Base-by-base conservation (phyloP, 2,329 filamentous ascomycete genomes). In the Calonectria honghensis region DNA sequence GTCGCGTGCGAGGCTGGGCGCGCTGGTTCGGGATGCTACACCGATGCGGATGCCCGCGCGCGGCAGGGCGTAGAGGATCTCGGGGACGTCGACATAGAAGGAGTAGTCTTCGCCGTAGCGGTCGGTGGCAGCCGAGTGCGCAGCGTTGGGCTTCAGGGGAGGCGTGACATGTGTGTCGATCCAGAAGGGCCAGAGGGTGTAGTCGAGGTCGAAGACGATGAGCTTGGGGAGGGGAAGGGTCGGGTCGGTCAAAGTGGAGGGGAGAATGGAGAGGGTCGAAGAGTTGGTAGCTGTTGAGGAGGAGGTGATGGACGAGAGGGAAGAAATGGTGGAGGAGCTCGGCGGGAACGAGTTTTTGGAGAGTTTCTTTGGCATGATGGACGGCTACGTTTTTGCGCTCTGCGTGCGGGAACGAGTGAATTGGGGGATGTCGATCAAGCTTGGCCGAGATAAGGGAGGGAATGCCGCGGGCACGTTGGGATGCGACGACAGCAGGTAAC, bases 161-260 rank as follows among this genome's bases (percentile, higher is more conserved):
- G 92, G 90, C 31, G 92, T 91, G 80, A 97, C 94, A 85, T 98
- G 96, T 4, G 96, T 98, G 87, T 98, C 97, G 1, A 98, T 93
- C 96, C 96, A 98, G 86, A 98, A 98, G 6, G 96, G 96, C 97
- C 96, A 98, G n/a, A 98, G 90, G 0, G 97, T 98, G 89, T 98
- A 98, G 89, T 98, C 96, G 76, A 98, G 92, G 84, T 98, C 97
- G 87, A 98, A 98, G 77, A 97, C 94, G 80, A 98, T 90, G 79
- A 98, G 90, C 75, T 93, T 92, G 0, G 96, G 96, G 1, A 98
- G 90, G 0, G 95, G 94, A 0, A 92, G 90, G 18, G 79, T 68
- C 52, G 91, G 85, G 84, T 91, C 88, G 78, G 83, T 81, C 48
- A 91, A 87, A 78, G 88, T 87, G 29, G 83, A 41, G 6, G 89